These are phyloP conservation scores for Globisporangium megalacanthum DNA, from an alignment of 352 stramenopile genomes.

Conservation along the genomic window DNA sequence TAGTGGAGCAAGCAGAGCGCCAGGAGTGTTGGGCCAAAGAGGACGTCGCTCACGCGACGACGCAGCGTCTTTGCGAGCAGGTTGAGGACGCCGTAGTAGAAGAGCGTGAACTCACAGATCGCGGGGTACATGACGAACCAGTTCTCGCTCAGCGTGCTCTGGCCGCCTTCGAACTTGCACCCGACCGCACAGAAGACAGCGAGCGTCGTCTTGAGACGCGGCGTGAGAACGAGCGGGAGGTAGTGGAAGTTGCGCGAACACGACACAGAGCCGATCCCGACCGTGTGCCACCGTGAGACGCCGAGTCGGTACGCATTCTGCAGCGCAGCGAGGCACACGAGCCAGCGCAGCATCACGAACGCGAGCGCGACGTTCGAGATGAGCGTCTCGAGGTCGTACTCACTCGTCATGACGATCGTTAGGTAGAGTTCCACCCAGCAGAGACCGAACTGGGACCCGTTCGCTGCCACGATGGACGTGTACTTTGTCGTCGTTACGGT, in stretches of 20 bases:
- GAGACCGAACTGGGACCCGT: conserved; percentile 17
- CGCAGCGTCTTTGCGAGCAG: conserved; percentile 13
- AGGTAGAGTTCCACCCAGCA: conserved; percentile 5
- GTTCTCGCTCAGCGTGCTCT: conserved; percentile 12
- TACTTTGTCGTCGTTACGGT: conserved; percentile 9
- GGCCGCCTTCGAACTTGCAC: conserved; percentile 14
- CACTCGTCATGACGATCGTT: conserved; percentile 12
- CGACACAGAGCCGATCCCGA: conserved; percentile 15
- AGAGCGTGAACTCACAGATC: conserved; percentile 17
- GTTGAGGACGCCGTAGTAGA: conserved; percentile 24
- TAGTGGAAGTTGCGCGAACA: conserved; percentile 18
- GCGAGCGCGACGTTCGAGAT: conserved; percentile 24
- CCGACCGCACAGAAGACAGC: conserved; percentile 14
- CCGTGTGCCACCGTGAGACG: conserved; percentile 6
- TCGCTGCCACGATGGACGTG: conserved; percentile 15
- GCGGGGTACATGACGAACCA: conserved; percentile 26
- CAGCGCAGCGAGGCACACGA: conserved; percentile 18
- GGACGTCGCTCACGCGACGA: conserved; percentile 15
- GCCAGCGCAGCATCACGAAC: conserved; percentile 25
- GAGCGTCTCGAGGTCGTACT: conserved; percentile 27
- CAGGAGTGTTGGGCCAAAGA: conserved; percentile 18
- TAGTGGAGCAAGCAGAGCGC: conserved; percentile 19
- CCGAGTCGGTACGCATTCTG: conserved; percentile 10
- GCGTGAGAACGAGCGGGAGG: conserved; percentile 17
- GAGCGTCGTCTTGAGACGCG: conserved; percentile 13